Percentiles rank a stretch among this genome's conserved stretches.
These are phyloP conservation scores for Flaveria linearis DNA, from an alignment of 129 eudicot genomes.

Conservation along the genomic window DNA sequence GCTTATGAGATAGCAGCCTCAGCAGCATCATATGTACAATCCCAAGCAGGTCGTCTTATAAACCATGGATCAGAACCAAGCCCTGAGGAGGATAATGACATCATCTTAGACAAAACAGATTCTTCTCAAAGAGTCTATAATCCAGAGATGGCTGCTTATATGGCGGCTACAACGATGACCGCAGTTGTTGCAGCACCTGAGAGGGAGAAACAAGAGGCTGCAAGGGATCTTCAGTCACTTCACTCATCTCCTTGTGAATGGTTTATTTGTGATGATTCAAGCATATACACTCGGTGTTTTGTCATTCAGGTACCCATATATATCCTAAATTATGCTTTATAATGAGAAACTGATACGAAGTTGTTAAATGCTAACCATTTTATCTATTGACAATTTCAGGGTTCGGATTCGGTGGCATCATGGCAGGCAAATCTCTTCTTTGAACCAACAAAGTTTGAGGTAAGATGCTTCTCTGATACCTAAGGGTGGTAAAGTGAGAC, in stretches of 20 bases:
- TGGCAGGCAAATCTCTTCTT: conserved; percentile 94
- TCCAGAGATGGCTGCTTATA: conserved; percentile 78
- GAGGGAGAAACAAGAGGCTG: conserved; percentile 70
- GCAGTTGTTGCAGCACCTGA: conserved; percentile 86
- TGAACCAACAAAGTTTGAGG: conserved; percentile 85
- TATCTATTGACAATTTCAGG: conserved; percentile 41
- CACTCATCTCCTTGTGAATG: conserved; percentile 84
- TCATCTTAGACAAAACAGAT: conserved; percentile 27
- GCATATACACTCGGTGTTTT: conserved; percentile 73
- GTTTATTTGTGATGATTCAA: conserved; percentile 80
- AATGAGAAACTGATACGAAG: neutral
- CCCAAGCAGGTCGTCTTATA: conserved; percentile 50
- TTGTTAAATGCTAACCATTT: conserved; percentile 19
- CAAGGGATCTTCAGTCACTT: conserved; percentile 68
- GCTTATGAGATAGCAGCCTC: conserved; percentile 80
- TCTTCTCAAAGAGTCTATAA: conserved; percentile 40
- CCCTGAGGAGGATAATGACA: conserved; percentile 22
- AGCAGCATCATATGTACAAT: conserved; percentile 73
- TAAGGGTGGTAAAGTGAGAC: neutral
- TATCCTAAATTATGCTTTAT: neutral
- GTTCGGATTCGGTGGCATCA: conserved; percentile 76
- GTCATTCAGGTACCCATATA: conserved; percentile 61
- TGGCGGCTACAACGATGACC: conserved; percentile 89
- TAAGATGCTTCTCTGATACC: conserved; percentile 26
- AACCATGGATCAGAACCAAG: conserved; percentile 34